Evolutionary conservation across 2,329 filamentous ascomycete species (phyloP).

Genomic region (Talaromyces sp.): DNA sequence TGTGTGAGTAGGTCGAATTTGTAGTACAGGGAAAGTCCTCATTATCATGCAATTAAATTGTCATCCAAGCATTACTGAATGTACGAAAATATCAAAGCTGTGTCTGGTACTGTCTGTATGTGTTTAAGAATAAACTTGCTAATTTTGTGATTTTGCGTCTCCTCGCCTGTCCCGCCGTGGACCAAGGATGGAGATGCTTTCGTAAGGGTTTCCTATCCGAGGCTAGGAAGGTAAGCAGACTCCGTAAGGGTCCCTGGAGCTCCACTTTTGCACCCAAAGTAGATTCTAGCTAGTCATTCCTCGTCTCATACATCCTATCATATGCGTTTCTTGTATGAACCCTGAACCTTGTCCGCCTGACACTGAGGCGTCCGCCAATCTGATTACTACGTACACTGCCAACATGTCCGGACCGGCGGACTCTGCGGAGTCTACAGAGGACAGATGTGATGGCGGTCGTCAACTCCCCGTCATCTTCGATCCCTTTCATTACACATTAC

Average conservation of each 20-base stretch:
- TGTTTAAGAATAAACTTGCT: background rate
- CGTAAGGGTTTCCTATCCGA: background rate
- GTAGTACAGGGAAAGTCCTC: background rate
- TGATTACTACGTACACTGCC: background rate
- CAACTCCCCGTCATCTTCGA: background rate
- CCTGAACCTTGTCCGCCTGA: slow-evolving; percentile 10
- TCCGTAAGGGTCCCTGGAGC: background rate
- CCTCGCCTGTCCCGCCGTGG: background rate
- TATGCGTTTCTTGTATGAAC: slow-evolving; percentile 3
- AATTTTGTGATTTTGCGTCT: background rate
- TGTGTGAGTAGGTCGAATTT: background rate
- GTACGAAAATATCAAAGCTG: background rate
- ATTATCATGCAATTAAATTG: background rate
- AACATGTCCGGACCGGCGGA: background rate
- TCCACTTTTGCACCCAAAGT: background rate
- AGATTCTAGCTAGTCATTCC: background rate
- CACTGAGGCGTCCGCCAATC: slow-evolving; percentile 9
- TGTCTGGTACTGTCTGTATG: background rate
- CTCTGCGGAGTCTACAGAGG: background rate
- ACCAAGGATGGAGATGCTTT: background rate
- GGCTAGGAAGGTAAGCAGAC: slow-evolving; percentile 2
- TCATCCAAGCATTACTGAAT: background rate
- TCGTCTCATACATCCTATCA: slow-evolving; percentile 7
- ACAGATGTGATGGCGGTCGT: background rate
- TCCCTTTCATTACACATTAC: background rate